phyloP scores from a whole-genome alignment of 2,329 filamentous ascomycete species.

The Rutstroemia sp. region DNA sequence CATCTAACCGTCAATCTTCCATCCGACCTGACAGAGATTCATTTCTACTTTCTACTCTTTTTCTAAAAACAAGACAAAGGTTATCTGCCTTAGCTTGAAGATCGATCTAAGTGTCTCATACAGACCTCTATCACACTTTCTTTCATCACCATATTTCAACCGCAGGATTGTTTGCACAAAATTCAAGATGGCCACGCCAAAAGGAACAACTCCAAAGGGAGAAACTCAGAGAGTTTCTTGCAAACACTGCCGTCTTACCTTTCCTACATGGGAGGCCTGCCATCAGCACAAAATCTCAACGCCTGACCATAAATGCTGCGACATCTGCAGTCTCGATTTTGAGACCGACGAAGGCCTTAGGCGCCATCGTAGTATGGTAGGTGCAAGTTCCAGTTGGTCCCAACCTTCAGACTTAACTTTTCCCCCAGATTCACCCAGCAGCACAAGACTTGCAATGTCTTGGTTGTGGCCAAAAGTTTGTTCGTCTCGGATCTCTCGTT shows the following conservation, averaged over 20 bases:
- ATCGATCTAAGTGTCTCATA: no score
- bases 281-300: constrained; percentile 2
- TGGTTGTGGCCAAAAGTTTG: constrained; percentile 1
- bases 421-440: constrained; percentile 3
- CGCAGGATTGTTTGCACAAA: no score
- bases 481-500: constrained; percentile 7
- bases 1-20: neutral
- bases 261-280: neutral
- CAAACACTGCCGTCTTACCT: neutral
- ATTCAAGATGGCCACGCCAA: neutral
- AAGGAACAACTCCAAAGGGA: neutral
- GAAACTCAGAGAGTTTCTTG: neutral
- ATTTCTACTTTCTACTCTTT: no score
- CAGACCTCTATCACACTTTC: no score
- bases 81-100: neutral
- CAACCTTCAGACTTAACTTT: neutral
- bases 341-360: constrained; percentile 6
- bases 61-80: no score
- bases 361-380: constrained; percentile 3
- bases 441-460: constrained; percentile 4
- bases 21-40: no score
- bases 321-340: constrained; percentile 5
- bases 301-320: constrained; percentile 3
- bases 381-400: neutral
- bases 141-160: no score